Conservation (phyloP, 1,139 yeast genomes). For the Chernovozyma aurita region DNA sequence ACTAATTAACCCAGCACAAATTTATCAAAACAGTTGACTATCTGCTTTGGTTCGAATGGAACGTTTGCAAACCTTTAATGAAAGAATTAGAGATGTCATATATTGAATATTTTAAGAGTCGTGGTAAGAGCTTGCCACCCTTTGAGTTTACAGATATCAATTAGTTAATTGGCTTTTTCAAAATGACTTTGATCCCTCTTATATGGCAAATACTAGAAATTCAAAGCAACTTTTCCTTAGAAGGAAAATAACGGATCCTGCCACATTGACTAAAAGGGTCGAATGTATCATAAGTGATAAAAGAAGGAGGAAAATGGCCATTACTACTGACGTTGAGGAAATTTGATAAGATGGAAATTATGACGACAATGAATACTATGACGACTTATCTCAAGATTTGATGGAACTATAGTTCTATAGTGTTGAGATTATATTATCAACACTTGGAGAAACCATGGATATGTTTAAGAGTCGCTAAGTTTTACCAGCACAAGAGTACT, state of each 20-base stretch:
- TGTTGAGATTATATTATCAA: too few species aligned
- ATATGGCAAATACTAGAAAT: not conserved
- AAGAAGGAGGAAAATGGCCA: not conserved
- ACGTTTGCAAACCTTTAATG: not conserved
- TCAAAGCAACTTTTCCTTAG: not conserved
- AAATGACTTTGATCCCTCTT: constrained; percentile 1
- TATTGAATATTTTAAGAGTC: not conserved
- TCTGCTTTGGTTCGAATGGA: constrained; percentile 6
- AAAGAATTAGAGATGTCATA: not conserved
- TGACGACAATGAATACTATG: not conserved
- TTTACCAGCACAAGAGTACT: too few species aligned
- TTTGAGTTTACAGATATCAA: not conserved
- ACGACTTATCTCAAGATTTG: not conserved
- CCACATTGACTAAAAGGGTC: not conserved
- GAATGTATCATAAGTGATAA: not conserved
- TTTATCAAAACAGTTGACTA: constrained; percentile 2
- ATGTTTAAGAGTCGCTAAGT: not conserved
- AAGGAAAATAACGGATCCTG: not conserved
- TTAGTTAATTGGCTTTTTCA: not conserved
- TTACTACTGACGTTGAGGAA: not conserved
- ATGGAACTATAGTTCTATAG: not conserved
- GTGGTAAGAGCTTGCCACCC: not conserved
- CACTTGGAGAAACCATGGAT: not conserved
- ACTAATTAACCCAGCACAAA: not conserved
- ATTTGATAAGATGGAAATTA: not conserved